Percentiles rank a stretch among this genome's conserved stretches.
These are phyloP conservation scores for Gaertneriomyces semiglobifer DNA, from an alignment of 192 early-diverging fungal species.

Conservation along the genomic window DNA sequence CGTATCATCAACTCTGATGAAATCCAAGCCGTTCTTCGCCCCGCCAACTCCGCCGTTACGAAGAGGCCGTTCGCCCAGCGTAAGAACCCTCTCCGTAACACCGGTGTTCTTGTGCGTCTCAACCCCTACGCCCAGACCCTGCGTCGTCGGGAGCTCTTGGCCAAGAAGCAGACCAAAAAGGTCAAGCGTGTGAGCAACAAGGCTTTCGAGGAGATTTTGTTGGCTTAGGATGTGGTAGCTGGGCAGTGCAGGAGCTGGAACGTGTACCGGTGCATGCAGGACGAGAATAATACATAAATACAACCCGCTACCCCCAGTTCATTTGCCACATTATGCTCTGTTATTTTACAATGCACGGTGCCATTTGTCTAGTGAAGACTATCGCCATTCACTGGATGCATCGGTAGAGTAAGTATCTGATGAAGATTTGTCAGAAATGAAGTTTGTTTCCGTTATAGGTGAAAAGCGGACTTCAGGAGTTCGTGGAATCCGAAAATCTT, in stretches of 20 bases:
- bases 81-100: constrained; percentile 98
- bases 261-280: too few relatives aligned
- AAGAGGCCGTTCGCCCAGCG: constrained; percentile 95
- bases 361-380: too few relatives aligned
- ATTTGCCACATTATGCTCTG: too few relatives aligned
- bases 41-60: constrained; percentile 72
- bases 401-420: too few relatives aligned
- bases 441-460: too few relatives aligned
- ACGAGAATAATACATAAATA: too few relatives aligned
- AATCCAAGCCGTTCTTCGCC: constrained; percentile 89
- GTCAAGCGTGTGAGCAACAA: constrained; percentile 39
- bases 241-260: not conserved
- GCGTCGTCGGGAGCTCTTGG: constrained; percentile 52
- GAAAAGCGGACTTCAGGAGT: too few relatives aligned
- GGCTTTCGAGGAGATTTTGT: constrained; percentile 25
- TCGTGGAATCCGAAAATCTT: too few relatives aligned
- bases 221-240: constrained; percentile 4
- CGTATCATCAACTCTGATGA: constrained; percentile 96
- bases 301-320: too few relatives aligned
- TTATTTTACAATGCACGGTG: too few relatives aligned
- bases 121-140: constrained; percentile 95
- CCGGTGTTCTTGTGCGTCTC: constrained; percentile 85
- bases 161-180: constrained; percentile 30
- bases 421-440: too few relatives aligned
- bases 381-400: too few relatives aligned